Base-by-base conservation (phyloP, 352 stramenopile genomes). In the Phytophthora palmivora region DNA sequence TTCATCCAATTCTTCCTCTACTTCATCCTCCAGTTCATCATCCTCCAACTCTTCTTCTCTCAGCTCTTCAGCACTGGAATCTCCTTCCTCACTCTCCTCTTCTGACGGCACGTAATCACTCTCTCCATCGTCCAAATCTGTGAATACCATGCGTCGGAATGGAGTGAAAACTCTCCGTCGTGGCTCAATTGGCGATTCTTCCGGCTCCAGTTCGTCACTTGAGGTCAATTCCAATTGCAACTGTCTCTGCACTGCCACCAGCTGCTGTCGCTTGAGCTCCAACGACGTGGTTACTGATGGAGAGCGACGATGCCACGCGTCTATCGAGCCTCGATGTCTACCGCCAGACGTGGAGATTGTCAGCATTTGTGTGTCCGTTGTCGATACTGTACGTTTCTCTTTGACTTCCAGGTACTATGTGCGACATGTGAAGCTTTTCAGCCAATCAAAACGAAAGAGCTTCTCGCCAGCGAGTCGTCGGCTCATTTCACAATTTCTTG, bases 71-170 rank as follows among this genome's bases (percentile, higher is more conserved):
- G 22, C 37, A 33, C 52, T 73, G 15, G 65, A 24, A 32, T 53
- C 62, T 49, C 70, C 59, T 24, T 60, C 58, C 10, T 74, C 73
- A 47, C 46, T 69, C 9, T 33, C 46, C 9, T 33, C 46, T 0
- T 74, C 58, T 12, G 57, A 79, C 18, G 61, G 67, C 30, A 39
- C 32, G 34, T 78, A 82, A 21, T 84, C 68, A 21, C 60, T 72
- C 22, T 73, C 39, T 6, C 61, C 67, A 12, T 75, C 64, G 4
- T 75, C 66, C 2, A 66, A 67, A 0, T 74, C 58, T 0, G 15
- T 10, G 10, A 70, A 68, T 10, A 15, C 12, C 56, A 74, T 50
- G 30, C 56, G 30, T 45, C 37, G 54, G 30, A 79, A 79, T 14
- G 45, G 14, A 28, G 48, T 34, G 9, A 38, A 14, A 38, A 61